Evolutionary conservation across 768 basidiomycete genomes (phyloP), one percentile per base, ranked within the genome.

Genomic region (Tremella fuciformis): DNA sequence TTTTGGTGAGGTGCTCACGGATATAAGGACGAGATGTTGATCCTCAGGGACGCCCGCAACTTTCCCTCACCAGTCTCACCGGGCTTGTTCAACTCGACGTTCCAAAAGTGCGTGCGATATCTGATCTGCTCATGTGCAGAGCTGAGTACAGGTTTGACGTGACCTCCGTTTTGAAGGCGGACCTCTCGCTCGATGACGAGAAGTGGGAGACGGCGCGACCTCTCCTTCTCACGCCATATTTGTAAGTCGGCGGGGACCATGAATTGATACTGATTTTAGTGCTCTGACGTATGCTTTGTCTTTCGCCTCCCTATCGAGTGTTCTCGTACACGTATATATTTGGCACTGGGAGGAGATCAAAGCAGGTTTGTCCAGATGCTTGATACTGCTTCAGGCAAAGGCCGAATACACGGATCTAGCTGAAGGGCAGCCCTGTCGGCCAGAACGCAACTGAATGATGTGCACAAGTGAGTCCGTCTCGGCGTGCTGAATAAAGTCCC

Each of bases 221-320:
- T 0, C 55, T 78, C 0, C 59, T 78, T 1, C 62, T 78, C 9
- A 77, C 77, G 3, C 77, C 77, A 6, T 76, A 75, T 50, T 78
- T 78, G 75, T 76, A 19, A 64, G 73, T 60, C 11, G 2, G 22
- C 49, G 15, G 13, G n/a, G n/a, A 56, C 50, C 7, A 34, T n/a
- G n/a, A n/a, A n/a, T n/a, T n/a, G n/a, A n/a, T n/a, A n/a, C n/a
- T 29, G 22, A 42, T 50, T 38, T 53, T 46, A 74, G 75, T 53
- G 77, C 76, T 18, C 19, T 78, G 6, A 60, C 74, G 0, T 78
- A 78, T 55, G 73, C 60, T 4, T 57, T 75, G 7, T 70, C 65
- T 18, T 78, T 78, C 59, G 77, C 77, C 2, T 66, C 76, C 1
- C 63, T 78, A 11, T 67, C 74, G 0, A 71, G 74, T 24, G 71